These are phyloP conservation scores for Sclerospora graminicola DNA, from an alignment of 352 stramenopile species.

Conservation along the genomic window DNA sequence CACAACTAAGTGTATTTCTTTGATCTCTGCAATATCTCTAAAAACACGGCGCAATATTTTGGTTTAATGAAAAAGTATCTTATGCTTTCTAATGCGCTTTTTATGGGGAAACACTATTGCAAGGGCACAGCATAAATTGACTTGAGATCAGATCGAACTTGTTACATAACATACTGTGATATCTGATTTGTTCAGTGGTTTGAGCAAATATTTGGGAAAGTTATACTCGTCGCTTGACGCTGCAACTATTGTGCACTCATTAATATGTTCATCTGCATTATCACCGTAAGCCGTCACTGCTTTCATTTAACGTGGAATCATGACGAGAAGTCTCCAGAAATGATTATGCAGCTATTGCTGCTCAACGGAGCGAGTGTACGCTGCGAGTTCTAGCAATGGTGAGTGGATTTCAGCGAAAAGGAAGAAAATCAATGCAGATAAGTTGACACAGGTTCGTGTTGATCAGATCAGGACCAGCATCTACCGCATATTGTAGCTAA, in stretches of 20 bases:
- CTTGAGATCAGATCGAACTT: too few relatives aligned
- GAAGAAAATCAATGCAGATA: slow-evolving; percentile 46
- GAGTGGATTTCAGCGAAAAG: slow-evolving; percentile 74
- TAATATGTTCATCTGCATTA: slow-evolving; percentile 68
- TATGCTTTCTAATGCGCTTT: too few relatives aligned
- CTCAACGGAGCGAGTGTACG: slow-evolving; percentile 37
- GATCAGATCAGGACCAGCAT: slow-evolving; percentile 40
- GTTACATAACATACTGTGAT: too few relatives aligned
- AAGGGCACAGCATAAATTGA: too few relatives aligned
- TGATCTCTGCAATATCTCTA: too few relatives aligned
- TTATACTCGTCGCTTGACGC: slow-evolving; percentile 32
- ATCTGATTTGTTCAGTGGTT: too few relatives aligned
- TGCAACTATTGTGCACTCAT: slow-evolving; percentile 76
- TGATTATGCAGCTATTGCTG: slow-evolving; percentile 1
- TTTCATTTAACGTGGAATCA: slow-evolving; percentile 6
- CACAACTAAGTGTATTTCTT: too few relatives aligned
- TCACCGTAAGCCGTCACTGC: slow-evolving; percentile 26
- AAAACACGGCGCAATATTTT: too few relatives aligned
- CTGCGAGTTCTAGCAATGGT: slow-evolving; percentile 53
- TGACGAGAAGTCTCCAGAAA: not conserved
- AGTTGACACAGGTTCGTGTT: slow-evolving; percentile 35
- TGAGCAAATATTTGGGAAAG: too few relatives aligned
- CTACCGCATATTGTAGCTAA: slow-evolving; percentile 46
- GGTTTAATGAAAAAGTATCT: too few relatives aligned
- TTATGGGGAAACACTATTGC: too few relatives aligned